Evolutionary conservation across 1,139 yeast species (phyloP), one percentile per base, ranked within the genome.

Genomic region (Chernovozyma aurita): DNA sequence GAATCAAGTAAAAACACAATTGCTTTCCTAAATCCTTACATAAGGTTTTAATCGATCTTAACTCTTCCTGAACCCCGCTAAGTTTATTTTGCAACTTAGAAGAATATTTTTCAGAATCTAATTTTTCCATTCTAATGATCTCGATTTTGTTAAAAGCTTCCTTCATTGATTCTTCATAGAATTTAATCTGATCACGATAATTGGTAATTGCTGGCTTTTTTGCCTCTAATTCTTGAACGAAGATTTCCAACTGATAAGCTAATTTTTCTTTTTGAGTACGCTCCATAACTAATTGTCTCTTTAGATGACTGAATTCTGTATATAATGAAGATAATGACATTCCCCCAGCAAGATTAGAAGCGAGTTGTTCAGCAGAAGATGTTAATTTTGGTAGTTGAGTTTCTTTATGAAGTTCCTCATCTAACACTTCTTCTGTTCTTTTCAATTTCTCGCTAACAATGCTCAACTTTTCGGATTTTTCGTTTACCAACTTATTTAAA

Each of bases 1-100:
- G 90, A 11, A 83, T 74, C 35, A 90, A 66, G 34, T 87, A 68
- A 38, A 73, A 74, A 46, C 86, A 86, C 14, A 92, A 73, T 55
- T 92, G 97, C 30, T 82, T 76, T 7, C 94, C 85, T 28, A 88
- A 64, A 49, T 90, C 97, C 26, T 70, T 63, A 35, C 82, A 75
- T 45, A 84, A 78, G 44, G 73, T 76, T 39, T 70, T 69, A 52
- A 79, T 56, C 3, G 70, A 59, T 2, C 58, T 57, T 8, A 73
- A 59, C 42, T 76, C 74, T 39, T 55, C 56, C 43, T 67, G 73
- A 35, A 51, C 51, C 24, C 65, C 70, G 17, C 46, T 42, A 21
- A 57, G 41, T 35, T 48, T 49, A 2, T 57, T 42, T 41, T 63
- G 59, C 38, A 67, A 50, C 35, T 70, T 51, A 33, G 53, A 52